Base-by-base conservation (phyloP, 805 yeast species). In the Hanseniaspora lachancei region DNA sequence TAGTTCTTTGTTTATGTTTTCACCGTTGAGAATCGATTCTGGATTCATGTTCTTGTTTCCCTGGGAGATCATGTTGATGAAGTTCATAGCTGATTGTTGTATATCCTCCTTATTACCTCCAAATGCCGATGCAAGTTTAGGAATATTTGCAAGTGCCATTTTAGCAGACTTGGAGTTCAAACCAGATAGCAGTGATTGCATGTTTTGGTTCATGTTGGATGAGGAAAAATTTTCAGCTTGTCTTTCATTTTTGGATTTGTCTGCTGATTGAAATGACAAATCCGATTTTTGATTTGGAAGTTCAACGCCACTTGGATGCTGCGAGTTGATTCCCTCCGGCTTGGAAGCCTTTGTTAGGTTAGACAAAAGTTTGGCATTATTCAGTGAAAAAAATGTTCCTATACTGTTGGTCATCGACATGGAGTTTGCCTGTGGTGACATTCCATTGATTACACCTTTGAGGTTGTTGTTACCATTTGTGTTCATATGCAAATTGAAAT, bases 341-440 rank as follows among this genome's bases (percentile, higher is more conserved):
- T 44, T 43, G 27, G 42, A 20, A n/a, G 12, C 12, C 36, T 41
- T 44, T 5, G 58, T 55, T 34, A 39, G 42, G n/a, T 20, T 47
- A 32, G 44, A 20, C 20, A 49, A 36, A 58, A 40, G 49, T 38
- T 58, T 60, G 43, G 49, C 57, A 55, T 46, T 47, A 47, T 39
- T 55, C 53, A 50, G 18, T 16, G 66, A 62, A 49, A 63, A 62
- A 44, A 63, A 58, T 35, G 63, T 63, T 21, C 65, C 64, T 36
- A 63, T 63, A 57, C 66, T 63, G 49, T 63, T 64, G 2, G 65
- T 61, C 27, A 64, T 53, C 42, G 62, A 61, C 66, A 64, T 64
- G 12, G 62, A 56, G 13, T 62, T 58, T 3, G 65, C 59, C 41
- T 64, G 64, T 42, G 58, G 58, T 7, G 55, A 49, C 4, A 42